These are phyloP conservation scores for Fusarium sterilihyphosum DNA, from an alignment of 2,329 filamentous ascomycete species.

Conservation along the genomic window DNA sequence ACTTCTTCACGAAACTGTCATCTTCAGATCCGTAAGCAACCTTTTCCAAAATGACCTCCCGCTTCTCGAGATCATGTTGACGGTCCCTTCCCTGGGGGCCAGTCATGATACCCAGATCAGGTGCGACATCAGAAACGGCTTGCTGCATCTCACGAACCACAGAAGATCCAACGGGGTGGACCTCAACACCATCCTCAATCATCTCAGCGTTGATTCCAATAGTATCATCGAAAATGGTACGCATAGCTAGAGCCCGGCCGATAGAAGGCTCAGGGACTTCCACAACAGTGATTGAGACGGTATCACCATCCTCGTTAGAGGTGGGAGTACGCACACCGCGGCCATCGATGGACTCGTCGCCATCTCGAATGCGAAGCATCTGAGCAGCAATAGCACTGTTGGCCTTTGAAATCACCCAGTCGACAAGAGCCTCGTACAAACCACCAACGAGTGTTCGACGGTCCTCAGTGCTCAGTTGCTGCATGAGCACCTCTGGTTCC, in stretches of 20 bases:
- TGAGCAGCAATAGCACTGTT: constrained; percentile 85
- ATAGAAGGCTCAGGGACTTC: constrained; percentile 84
- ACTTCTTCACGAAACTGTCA: constrained; percentile 81
- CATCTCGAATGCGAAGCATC: constrained; percentile 72
- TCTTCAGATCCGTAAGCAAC: constrained; percentile 83
- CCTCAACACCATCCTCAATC: constrained; percentile 92
- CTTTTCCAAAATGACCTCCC: constrained; percentile 86
- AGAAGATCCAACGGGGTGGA: constrained; percentile 78
- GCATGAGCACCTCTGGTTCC: constrained; percentile 82
- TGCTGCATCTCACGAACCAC: constrained; percentile 88
- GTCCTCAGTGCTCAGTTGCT: constrained; percentile 85
- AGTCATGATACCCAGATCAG: constrained; percentile 80
- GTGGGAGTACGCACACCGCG: constrained; percentile 70
- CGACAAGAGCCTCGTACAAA: constrained; percentile 92
- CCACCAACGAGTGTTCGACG: constrained; percentile 84
- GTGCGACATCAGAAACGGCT: constrained; percentile 78
- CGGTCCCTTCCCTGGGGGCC: constrained; percentile 75
- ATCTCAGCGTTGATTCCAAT: constrained; percentile 95
- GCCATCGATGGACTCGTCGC: constrained; percentile 74
- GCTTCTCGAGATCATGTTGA: constrained; percentile 81
- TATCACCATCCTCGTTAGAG: constrained; percentile 79
- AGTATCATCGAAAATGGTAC: constrained; percentile 92
- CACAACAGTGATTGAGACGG: constrained; percentile 87
- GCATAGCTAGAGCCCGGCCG: constrained; percentile 88
- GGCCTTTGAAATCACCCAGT: constrained; percentile 91